These are phyloP conservation scores for Zygosaccharomyces pseudobailii DNA, from an alignment of 1,139 yeast genomes.

Conservation along the genomic window DNA sequence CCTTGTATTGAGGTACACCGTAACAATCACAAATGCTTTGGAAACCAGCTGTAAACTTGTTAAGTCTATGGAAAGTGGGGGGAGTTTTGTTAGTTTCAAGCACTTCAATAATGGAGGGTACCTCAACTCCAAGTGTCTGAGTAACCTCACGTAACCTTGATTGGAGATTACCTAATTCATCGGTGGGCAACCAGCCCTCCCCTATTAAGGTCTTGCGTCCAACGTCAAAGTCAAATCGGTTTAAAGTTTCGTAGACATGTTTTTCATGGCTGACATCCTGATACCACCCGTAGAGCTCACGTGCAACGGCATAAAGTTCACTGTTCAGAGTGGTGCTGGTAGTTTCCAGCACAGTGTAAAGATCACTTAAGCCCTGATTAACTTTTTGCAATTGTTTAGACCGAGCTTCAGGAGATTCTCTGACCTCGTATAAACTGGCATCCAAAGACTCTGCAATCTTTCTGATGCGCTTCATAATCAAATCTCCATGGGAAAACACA, in stretches of 20 bases:
- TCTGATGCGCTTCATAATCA: constrained; percentile 60
- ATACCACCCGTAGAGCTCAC: constrained; percentile 65
- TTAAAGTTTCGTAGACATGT: constrained; percentile 67
- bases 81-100: constrained; percentile 79
- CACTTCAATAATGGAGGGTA: constrained; percentile 74
- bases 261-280: constrained; percentile 67
- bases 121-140: constrained; percentile 42
- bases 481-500: constrained; percentile 82
- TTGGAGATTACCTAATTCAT: constrained; percentile 46
- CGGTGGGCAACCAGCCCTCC: constrained; percentile 92
- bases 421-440: constrained; percentile 67
- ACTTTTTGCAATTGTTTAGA: constrained; percentile 53
- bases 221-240: constrained; percentile 77
- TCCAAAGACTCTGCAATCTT: constrained; percentile 81
- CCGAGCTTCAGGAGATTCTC: constrained; percentile 54
- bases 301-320: constrained; percentile 72
- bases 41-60: constrained; percentile 87
- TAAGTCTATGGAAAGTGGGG: constrained; percentile 88
- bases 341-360: constrained; percentile 64
- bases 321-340: constrained; percentile 67
- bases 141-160: constrained; percentile 56
- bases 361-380: constrained; percentile 55
- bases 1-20: constrained; percentile 91
- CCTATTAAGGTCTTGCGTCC: constrained; percentile 85
- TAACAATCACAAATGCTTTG: constrained; percentile 93